These are phyloP conservation scores for Kodamaea fukazawae DNA, from an alignment of 805 yeast species.

Conservation along the genomic window DNA sequence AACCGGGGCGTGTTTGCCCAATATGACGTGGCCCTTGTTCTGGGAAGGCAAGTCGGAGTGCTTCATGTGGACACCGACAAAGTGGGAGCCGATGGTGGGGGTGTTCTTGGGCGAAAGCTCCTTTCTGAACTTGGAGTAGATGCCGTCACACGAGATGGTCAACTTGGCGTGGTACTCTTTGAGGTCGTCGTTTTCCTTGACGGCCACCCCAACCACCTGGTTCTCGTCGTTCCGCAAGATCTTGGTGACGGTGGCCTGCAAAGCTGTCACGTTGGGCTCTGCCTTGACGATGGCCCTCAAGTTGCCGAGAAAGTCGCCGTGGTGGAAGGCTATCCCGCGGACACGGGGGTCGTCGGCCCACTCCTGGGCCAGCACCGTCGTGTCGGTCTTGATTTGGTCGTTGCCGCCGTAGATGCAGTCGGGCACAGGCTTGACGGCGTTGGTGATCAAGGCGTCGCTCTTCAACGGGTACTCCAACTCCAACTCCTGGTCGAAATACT, in stretches of 20 bases:
- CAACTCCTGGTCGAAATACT: constrained; percentile 57
- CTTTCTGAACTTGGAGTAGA: constrained; percentile 87
- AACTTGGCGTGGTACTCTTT: constrained; percentile 52
- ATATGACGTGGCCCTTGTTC: constrained; percentile 83
- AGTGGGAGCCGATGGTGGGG: constrained; percentile 76
- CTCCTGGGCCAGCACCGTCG: constrained; percentile 45
- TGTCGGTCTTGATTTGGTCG: constrained; percentile 49
- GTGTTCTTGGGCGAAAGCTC: constrained; percentile 57
- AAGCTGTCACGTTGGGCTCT: constrained; percentile 71
- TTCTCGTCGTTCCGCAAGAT: constrained; percentile 53
- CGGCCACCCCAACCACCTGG: constrained; percentile 75
- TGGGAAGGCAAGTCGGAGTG: constrained; percentile 75
- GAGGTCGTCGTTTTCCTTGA: constrained; percentile 31
- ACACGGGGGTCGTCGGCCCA: constrained; percentile 60
- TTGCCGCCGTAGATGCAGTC: constrained; percentile 57
- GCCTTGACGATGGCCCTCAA: constrained; percentile 65
- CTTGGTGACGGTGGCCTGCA: constrained; percentile 81
- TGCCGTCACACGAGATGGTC: constrained; percentile 87
- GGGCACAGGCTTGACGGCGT: constrained; percentile 48
- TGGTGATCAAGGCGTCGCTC: constrained; percentile 38
- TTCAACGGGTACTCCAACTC: constrained; percentile 72
- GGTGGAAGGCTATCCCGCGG: constrained; percentile 86
- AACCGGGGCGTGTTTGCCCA: constrained; percentile 85
- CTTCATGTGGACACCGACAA: constrained; percentile 75
- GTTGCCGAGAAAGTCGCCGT: constrained; percentile 81